These are phyloP conservation scores for Oldenlandia corymbosa DNA, from an alignment of 257 asterid species.

Conservation along the genomic window DNA sequence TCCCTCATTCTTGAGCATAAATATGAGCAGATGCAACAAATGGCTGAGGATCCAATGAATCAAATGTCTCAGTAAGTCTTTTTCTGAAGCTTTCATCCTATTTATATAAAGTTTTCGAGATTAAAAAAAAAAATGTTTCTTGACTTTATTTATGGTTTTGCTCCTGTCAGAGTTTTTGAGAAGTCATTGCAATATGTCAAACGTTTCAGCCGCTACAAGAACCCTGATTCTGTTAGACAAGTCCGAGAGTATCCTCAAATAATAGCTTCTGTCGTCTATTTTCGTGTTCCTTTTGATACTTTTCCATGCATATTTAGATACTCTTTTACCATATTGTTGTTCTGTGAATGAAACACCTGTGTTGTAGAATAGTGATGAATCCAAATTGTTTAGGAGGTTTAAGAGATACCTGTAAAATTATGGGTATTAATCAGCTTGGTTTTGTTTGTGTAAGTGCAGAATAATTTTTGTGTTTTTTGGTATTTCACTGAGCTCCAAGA, in stretches of 20 bases:
- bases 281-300: not conserved
- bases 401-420: not conserved
- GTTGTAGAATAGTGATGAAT: not conserved
- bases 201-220: constrained; percentile 97
- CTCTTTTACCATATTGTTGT: too few relatives aligned
- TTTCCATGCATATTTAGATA: not conserved
- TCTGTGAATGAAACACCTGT: too few relatives aligned
- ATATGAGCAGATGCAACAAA: constrained; percentile 93
- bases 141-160: not conserved
- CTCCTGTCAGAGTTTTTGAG: constrained; percentile 78
- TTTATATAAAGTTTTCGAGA: not conserved
- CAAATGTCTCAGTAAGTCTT: constrained; percentile 82
- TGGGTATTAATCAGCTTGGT: not conserved
- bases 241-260: constrained; percentile 90
- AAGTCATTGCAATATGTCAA: constrained; percentile 93
- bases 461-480: not conserved
- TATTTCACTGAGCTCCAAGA: not conserved
- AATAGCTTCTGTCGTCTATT: not conserved
- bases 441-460: not conserved
- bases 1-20: constrained; percentile 85
- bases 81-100: not conserved
- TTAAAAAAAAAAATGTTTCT: too few relatives aligned
- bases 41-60: constrained; percentile 82
- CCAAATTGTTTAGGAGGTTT: not conserved
- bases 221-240: constrained; percentile 98